Percentiles rank a stretch among this genome's conserved stretches.
Evolutionary conservation across 2,329 filamentous ascomycete genomes (phyloP).

Genomic region (Colletotrichum lini): DNA sequence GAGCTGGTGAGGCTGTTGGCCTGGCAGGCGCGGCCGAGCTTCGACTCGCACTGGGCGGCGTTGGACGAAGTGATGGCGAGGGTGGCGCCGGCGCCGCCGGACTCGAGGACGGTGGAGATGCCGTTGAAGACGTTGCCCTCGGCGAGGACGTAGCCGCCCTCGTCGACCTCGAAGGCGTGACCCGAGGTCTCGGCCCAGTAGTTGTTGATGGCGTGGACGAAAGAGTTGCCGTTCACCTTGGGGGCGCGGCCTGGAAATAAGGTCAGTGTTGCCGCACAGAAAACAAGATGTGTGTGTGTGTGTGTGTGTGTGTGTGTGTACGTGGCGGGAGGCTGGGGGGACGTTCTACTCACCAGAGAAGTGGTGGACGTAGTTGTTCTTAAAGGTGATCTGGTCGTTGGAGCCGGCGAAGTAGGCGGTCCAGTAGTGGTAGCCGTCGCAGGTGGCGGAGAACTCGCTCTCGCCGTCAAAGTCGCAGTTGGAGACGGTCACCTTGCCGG

Average conservation of each 20-base stretch:
- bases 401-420: slow-evolving; percentile 70
- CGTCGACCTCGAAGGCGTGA: slow-evolving; percentile 69
- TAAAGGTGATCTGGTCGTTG: slow-evolving; percentile 69
- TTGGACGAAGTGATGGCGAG: slow-evolving; percentile 42
- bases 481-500: slow-evolving; percentile 70
- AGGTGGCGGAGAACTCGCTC: slow-evolving; percentile 68
- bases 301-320: too few relatives aligned
- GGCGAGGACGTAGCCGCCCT: slow-evolving; percentile 60
- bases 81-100: slow-evolving; percentile 20
- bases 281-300: too few relatives aligned
- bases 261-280: neutral
- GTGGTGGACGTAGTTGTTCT: slow-evolving; percentile 74
- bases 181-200: slow-evolving; percentile 69
- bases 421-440: slow-evolving; percentile 74
- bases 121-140: slow-evolving; percentile 73
- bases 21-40: slow-evolving; percentile 66
- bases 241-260: slow-evolving; percentile 60
- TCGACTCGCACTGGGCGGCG: slow-evolving; percentile 55
- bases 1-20: slow-evolving; percentile 63
- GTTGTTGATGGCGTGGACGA: slow-evolving; percentile 74
- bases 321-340: too few relatives aligned
- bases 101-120: slow-evolving; percentile 58
- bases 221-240: slow-evolving; percentile 70
- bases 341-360: slow-evolving; percentile 56
- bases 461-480: slow-evolving; percentile 72